Percentiles rank a stretch among this genome's conserved stretches.
phyloP scores from a whole-genome alignment of 2,329 filamentous ascomycete species.

The Pseudofabraea citricarpa region DNA sequence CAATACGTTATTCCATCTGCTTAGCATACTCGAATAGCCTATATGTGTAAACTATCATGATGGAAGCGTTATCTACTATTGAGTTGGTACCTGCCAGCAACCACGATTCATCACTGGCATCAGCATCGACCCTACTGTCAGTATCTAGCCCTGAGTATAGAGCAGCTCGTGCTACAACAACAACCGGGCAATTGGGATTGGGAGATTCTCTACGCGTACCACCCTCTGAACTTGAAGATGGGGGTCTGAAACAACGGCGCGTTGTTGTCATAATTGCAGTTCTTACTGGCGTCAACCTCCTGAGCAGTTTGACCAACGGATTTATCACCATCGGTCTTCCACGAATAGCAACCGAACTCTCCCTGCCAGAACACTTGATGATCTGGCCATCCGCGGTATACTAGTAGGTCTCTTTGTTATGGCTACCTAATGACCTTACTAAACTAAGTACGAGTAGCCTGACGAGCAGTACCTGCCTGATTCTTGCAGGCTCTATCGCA shows the following conservation, averaged over 20 bases:
- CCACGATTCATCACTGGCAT: not conserved
- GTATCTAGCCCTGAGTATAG: not conserved
- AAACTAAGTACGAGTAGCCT: slow-evolving; percentile 18
- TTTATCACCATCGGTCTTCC: slow-evolving; percentile 35
- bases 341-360: slow-evolving; percentile 32
- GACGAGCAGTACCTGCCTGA: slow-evolving; percentile 39
- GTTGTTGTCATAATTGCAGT: slow-evolving; percentile 6
- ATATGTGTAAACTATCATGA: slow-evolving; percentile 1
- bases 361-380: slow-evolving; percentile 4
- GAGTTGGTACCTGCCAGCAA: slow-evolving; percentile 1
- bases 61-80: not conserved
- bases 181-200: not conserved
- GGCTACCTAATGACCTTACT: not conserved
- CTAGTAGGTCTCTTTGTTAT: slow-evolving; percentile 2
- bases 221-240: slow-evolving; percentile 7
- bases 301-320: slow-evolving; percentile 24
- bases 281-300: slow-evolving; percentile 20
- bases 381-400: slow-evolving; percentile 11
- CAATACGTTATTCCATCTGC: no score
- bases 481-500: slow-evolving; percentile 43
- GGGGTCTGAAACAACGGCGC: slow-evolving; percentile 5
- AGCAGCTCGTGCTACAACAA: not conserved
- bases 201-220: not conserved
- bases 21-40: no score
- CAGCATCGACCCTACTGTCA: not conserved